Evolutionary conservation across 73 alveolate genomes (phyloP), one percentile per base, ranked within the genome.

Genomic region (Stentor coeruleus): DNA sequence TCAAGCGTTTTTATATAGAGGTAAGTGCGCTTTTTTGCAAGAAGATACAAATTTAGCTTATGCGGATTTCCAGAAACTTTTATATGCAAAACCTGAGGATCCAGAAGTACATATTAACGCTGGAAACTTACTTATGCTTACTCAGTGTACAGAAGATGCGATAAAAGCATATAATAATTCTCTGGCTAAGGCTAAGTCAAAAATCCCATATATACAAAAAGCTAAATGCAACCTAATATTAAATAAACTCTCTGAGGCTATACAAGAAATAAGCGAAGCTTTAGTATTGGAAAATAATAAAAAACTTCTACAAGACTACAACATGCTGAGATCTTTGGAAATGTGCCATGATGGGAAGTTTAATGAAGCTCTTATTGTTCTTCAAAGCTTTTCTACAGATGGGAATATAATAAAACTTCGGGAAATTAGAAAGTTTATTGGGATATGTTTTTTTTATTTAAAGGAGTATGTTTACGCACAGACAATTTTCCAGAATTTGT

Each of bases 71-170:
- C 59, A 87, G 82, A 39, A 74, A 11, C 79, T 76, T 30, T 60
- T 83, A 0, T 38, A 55, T 3, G 74, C 59, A 38, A 39, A 73
- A 49, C 59, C 82, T 26, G 82, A 83, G 33, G 92, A 87, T 37
- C 92, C 89, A 26, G 39, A 72, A 15, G 86, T 82, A n/a, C 92
- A 87, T 57, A 60, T 82, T 28, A 75, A 87, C 82, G 92, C 92
- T 38, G 92, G 92, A n/a, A 82, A 87, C 58, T 82, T 87, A 38
- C 77, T 87, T 3, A 73, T 87, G 37, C 85, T 82, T 26, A 87
- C 74, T 49, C 80, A 77, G 4, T 87, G 88, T 28, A 42, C 74
- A 20, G 89, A 87, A 72, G 92, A 87, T 55, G 92, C 92, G 26
- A 74, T 81, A 26, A 83, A 84, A 74, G 92, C 92, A 3, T 87